phyloP scores from a whole-genome alignment of 2,329 filamentous ascomycete genomes.

The Fusarium sp. region DNA sequence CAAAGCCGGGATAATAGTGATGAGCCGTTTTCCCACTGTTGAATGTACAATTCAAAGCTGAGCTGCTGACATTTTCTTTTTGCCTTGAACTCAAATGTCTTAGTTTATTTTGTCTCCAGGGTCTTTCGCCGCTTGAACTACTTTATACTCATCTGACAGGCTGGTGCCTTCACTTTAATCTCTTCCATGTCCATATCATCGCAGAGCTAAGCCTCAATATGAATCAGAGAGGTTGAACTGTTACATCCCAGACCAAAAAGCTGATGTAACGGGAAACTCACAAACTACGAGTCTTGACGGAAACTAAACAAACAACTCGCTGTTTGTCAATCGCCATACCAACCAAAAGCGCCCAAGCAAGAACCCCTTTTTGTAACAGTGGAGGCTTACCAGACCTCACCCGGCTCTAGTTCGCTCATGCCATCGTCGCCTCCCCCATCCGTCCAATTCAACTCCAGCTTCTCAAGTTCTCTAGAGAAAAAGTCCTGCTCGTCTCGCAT shows the following conservation, averaged over 20 bases:
- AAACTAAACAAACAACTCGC: background rate
- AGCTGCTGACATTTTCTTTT: background rate
- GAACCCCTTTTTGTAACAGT: constrained; percentile 1
- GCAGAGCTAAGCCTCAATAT: background rate
- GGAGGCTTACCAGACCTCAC: constrained; percentile 38
- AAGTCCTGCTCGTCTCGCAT: constrained; percentile 80
- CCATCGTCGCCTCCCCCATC: constrained; percentile 50
- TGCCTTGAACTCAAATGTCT: background rate
- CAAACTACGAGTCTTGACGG: background rate
- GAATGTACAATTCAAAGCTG: too few species aligned
- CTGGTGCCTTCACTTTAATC: background rate
- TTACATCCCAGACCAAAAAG: background rate
- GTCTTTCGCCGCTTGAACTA: too few species aligned
- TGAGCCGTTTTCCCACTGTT: background rate
- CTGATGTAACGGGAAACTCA: background rate
- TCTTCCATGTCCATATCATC: background rate
- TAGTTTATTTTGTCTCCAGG: background rate
- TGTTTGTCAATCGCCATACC: background rate
- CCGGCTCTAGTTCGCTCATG: constrained; percentile 46
- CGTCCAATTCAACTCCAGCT: constrained; percentile 65
- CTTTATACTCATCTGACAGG: background rate
- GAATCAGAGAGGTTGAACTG: background rate
- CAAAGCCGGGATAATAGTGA: background rate
- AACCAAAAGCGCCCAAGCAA: background rate
- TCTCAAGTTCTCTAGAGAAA: constrained; percentile 79